A percentile compares a stretch with the other conserved stretches of the same genome.
phyloP scores from a whole-genome alignment of 140 eudicot genomes.

The Erigeron philadelphicus region DNA sequence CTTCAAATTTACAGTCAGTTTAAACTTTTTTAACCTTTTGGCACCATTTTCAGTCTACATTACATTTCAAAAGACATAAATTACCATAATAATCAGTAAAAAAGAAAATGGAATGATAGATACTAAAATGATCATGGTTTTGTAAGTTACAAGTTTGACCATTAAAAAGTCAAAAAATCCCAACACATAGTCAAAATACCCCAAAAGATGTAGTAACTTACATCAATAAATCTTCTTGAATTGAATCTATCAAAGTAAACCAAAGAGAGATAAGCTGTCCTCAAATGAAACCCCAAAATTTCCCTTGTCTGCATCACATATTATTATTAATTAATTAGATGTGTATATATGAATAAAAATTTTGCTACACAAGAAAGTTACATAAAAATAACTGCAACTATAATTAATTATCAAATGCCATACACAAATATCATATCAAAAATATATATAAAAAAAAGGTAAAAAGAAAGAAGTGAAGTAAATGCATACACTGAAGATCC shows the following conservation, averaged over 20 bases:
- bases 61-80: background rate
- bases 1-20: background rate
- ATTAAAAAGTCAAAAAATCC: background rate
- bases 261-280: slow-evolving; percentile 71
- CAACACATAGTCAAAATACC: background rate
- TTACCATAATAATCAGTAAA: background rate
- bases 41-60: background rate
- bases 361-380: too few relatives aligned
- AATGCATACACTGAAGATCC: slow-evolving; percentile 46
- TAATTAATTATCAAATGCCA: too few relatives aligned
- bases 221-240: slow-evolving; percentile 47
- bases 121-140: background rate
- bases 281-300: slow-evolving; percentile 47
- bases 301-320: slow-evolving; percentile 58
- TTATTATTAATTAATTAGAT: too few relatives aligned
- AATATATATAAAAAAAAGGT: background rate
- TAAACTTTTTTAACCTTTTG: background rate
- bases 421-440: background rate
- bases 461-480: background rate
- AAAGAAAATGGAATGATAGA: background rate
- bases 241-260: slow-evolving; percentile 63
- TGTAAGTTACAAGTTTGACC: slow-evolving; percentile 9
- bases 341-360: too few relatives aligned
- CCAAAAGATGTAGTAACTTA: slow-evolving; percentile 21
- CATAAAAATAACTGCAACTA: too few relatives aligned